phyloP scores from a whole-genome alignment of 2,329 filamentous ascomycete species.

The Blastomyces parvus region DNA sequence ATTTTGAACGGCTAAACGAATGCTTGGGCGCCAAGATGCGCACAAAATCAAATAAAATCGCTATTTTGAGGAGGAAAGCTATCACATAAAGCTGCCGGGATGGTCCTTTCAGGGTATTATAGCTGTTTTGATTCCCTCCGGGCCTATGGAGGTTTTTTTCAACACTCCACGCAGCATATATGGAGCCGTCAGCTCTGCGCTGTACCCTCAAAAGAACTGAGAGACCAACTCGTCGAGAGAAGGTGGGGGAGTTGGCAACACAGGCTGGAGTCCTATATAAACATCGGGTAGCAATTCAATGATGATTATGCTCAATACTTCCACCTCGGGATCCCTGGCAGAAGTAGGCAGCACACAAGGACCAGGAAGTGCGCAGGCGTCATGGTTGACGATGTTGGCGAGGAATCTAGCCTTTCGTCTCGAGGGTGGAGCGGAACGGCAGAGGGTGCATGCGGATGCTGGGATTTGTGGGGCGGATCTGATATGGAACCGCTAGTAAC shows the following conservation, averaged over 20 bases:
- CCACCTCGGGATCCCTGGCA: no score
- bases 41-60: neutral
- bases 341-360: no score
- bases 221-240: no score
- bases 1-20: neutral
- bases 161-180: neutral
- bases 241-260: neutral
- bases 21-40: neutral
- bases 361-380: neutral
- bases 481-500: no score
- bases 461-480: no score
- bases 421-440: neutral
- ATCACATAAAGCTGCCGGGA: neutral
- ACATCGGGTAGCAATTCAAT: neutral
- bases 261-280: neutral
- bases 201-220: no score
- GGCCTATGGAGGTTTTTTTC: neutral
- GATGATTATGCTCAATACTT: no score
- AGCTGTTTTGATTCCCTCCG: neutral
- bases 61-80: neutral
- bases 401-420: no score
- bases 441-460: no score
- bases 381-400: no score
- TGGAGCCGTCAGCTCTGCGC: neutral
- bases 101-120: neutral